A percentile compares a stretch with the other conserved stretches of the same genome.
phyloP scores from a whole-genome alignment of 2,329 filamentous ascomycete genomes.

The Lachnellula hyalina region DNA sequence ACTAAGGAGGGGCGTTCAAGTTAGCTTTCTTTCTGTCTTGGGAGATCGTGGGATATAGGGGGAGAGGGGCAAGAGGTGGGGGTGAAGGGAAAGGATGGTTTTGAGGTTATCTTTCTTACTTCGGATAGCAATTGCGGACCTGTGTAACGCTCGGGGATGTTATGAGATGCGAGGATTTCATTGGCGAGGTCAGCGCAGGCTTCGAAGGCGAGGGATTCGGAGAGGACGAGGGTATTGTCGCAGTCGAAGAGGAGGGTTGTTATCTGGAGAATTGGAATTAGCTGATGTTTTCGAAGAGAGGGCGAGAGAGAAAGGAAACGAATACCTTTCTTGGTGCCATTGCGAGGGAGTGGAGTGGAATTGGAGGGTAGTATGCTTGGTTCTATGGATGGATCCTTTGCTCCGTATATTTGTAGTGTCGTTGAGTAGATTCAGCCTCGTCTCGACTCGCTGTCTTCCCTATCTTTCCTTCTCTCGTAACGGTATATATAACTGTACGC shows the following conservation, averaged over 20 bases:
- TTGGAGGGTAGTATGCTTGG: too few species aligned
- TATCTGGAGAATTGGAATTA: conserved; percentile 43
- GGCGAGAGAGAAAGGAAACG: neutral
- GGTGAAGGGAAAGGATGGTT: too few species aligned
- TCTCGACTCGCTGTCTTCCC: too few species aligned
- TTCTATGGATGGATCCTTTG: too few species aligned
- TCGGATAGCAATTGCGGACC: conserved; percentile 73
- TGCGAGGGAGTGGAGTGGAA: neutral
- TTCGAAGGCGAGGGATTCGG: conserved; percentile 86
- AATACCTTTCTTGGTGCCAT: neutral
- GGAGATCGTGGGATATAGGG: too few species aligned
- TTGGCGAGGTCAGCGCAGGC: conserved; percentile 87
- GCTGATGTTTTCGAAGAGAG: neutral
- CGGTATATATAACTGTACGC: too few species aligned
- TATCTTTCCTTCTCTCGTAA: too few species aligned
- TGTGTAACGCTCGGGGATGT: conserved; percentile 65
- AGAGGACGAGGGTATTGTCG: conserved; percentile 91
- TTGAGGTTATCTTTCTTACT: too few species aligned
- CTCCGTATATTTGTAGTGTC: too few species aligned
- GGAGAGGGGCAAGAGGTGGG: too few species aligned
- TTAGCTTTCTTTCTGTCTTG: too few species aligned
- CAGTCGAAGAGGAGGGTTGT: conserved; percentile 70
- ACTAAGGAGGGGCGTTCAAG: conserved; percentile 33
- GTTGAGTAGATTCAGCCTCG: too few species aligned
- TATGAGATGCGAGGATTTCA: conserved; percentile 66